These are phyloP conservation scores for Delonix regia DNA, from an alignment of 306 rosid genomes.

Conservation along the genomic window DNA sequence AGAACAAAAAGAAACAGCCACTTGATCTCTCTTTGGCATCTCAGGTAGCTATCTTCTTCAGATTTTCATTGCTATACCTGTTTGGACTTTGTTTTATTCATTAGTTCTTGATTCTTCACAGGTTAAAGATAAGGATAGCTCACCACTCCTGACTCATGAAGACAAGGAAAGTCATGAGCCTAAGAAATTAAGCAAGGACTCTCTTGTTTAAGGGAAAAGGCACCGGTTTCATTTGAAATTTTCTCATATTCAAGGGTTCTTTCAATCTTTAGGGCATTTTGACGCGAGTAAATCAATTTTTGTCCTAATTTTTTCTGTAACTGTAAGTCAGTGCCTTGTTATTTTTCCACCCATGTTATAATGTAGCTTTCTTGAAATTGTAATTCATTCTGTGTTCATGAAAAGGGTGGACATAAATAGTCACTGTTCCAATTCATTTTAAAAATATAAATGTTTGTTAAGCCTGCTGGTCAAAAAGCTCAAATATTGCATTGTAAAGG, in stretches of 20 bases:
- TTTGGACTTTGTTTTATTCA: slow-evolving; percentile 2
- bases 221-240: slow-evolving; percentile 9
- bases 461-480: neutral
- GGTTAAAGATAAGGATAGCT: slow-evolving; percentile 70
- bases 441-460: neutral
- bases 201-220: slow-evolving; percentile 62
- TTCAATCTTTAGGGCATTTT: slow-evolving; percentile 29
- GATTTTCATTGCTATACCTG: neutral
- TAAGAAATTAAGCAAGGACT: slow-evolving; percentile 72
- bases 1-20: slow-evolving; percentile 72
- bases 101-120: slow-evolving; percentile 31
- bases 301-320: slow-evolving; percentile 1
- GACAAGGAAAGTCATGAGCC: slow-evolving; percentile 74
- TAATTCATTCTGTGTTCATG: neutral
- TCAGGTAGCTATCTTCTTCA: slow-evolving; percentile 52
- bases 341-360: neutral
- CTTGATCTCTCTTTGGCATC: slow-evolving; percentile 63
- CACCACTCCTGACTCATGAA: slow-evolving; percentile 64
- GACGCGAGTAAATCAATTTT: slow-evolving; percentile 25
- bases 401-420: neutral
- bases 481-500: neutral
- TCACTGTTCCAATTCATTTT: neutral
- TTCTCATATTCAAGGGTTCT: slow-evolving; percentile 33
- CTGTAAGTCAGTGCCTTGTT: slow-evolving; percentile 14
- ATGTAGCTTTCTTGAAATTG: slow-evolving; percentile 2